phyloP scores from a whole-genome alignment of 2,329 filamentous ascomycete genomes.

The Fusarium protoensiforme region DNA sequence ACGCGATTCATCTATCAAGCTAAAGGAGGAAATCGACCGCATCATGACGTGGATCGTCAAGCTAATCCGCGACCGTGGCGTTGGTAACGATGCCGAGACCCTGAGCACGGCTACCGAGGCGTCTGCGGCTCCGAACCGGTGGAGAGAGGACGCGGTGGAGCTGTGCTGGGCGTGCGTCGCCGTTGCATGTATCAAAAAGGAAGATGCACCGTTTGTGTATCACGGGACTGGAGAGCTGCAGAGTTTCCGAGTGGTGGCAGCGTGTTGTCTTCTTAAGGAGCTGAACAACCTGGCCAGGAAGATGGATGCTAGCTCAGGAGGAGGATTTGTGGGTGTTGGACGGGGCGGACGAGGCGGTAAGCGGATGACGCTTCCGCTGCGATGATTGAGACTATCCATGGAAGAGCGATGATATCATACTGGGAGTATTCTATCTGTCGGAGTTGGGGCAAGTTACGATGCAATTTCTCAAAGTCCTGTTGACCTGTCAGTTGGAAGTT shows the following conservation, averaged over 20 bases:
- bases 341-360: conserved; percentile 17
- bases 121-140: conserved; percentile 6
- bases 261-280: conserved; percentile 47
- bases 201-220: conserved; percentile 1
- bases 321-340: conserved; percentile 42
- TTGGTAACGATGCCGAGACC: conserved; percentile 20
- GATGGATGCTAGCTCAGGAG: conserved; percentile 22
- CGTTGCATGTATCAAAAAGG: conserved; percentile 37
- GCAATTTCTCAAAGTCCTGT: neutral
- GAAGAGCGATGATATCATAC: neutral
- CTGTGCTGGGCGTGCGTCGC: conserved; percentile 50
- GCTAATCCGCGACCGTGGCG: conserved; percentile 42
- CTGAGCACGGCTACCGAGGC: conserved; percentile 14
- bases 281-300: conserved; percentile 28
- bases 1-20: conserved; percentile 61
- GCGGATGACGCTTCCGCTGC: conserved; percentile 27
- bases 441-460: neutral
- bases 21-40: conserved; percentile 63
- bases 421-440: neutral
- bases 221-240: conserved; percentile 38
- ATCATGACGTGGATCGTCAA: conserved; percentile 55
- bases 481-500: neutral
- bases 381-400: conserved; percentile 10
- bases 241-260: conserved; percentile 53
- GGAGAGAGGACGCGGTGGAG: conserved; percentile 44